Base-by-base conservation (phyloP, 2,329 filamentous ascomycete species). In the Verruconis gallopava region DNA sequence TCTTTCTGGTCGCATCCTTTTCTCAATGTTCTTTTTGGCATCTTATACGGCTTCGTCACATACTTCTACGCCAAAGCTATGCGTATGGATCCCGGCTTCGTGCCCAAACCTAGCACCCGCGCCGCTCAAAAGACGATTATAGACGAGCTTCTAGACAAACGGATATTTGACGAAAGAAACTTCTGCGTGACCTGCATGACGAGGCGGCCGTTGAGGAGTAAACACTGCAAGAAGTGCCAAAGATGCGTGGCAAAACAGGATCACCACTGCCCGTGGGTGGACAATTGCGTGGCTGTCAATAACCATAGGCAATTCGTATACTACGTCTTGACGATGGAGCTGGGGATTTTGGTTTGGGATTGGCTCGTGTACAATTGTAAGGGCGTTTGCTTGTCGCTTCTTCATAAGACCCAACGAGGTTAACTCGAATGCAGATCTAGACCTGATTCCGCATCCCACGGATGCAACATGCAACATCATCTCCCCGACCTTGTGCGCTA, bases 111-210 rank as follows among this genome's bases (percentile, higher is more conserved):
- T 53, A 80, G 81, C 44, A 89, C 88, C 50, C 81, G 93, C 43
- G 85, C 84, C 19, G 83, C 93, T 58, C 89, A 95, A 60, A 86
- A 89, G 59, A 78, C 79, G 32, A 79, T 82, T 44, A 93, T 98
- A 51, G 82, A 93, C 49, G 84, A 94, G 50, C 72, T 98, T 5
- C 73, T 98, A 48, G 73, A 76, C 44, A 59, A 78, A 49, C 91
- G 85, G 77, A 91, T 85, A 54, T 98, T 89, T 58, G 88, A 98
- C 55, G 89, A 95, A 56, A 70, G 79, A 47, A 89, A 94, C 58
- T 98, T 96, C 55, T 98, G 91, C 60, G 79, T 93, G 20, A 77
- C 77, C 37, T 98, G 91, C 65, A 93, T 96, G 88, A 84, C 93
- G 51, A 76, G 89, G 42, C 89, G 83, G 50, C 91, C 91, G 3